Base-by-base conservation (phyloP, 371 early-diverging fungal species). In the Dichotomocladium elegans region DNA sequence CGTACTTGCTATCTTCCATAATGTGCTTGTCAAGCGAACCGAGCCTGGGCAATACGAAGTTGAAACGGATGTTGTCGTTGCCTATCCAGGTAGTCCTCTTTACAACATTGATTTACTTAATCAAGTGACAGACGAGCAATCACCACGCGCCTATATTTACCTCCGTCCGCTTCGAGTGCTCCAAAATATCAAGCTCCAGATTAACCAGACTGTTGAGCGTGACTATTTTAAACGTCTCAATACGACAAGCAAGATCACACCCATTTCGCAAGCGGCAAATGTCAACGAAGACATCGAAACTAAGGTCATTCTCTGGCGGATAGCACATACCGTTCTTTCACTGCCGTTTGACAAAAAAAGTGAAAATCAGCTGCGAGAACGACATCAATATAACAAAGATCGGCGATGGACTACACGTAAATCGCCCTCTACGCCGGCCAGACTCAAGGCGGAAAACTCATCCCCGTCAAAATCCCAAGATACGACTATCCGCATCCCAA, bases 211-310 rank as follows among this genome's bases (percentile, higher is more conserved):
- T 0, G 64, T 70, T 34, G 69, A 74, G 26, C 61, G 74, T 4
- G 74, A 70, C 31, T 68, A 66, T 30, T 70, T 74, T 56, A 60
- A 58, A 42, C 61, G 70, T 1, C 64, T 73, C 63, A 72, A 66
- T 61, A 68, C 77, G 1, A 77, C 77, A 0, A 58, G 66, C 3
- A 69, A 66, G 40, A 62, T 74, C 53, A 40, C 46, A n/a, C 50
- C 64, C 2, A 57, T 57, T 0, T 66, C 68, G 15, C 63, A 68
- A 28, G 45, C 47, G 12, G 54, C 50, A 5, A 63, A 63, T 10
- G 58, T 21, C 8, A 41, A 55, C 7, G 57, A 47, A 4, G 47
- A 46, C 42, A 30, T 46, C 12, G 54, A 54, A n/a, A 46, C 54
- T 14, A 44, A 58, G n/a, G 27, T 28, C 6, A 28, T 68, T 10